Evolutionary conservation across 2,329 filamentous ascomycete genomes (phyloP), one percentile per base, ranked within the genome.

Genomic region (Fusarium continuum): DNA sequence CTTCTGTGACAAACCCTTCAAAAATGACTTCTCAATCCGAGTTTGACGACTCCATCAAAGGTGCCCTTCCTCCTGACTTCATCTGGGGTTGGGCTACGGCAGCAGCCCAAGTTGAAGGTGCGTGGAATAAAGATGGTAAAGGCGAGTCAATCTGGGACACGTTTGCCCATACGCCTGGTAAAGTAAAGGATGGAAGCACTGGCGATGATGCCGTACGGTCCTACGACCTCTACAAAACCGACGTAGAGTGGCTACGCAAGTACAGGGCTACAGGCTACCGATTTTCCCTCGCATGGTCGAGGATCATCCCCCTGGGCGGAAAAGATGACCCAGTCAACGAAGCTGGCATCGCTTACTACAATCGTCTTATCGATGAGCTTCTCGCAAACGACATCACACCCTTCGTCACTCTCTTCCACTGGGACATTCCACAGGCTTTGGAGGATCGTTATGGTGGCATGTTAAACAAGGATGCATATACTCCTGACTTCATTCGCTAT

Each of bases 231-330:
- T 80, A 76, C 64, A 74, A 76, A 52, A 77, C 84, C 52, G 87
- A 89, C 64, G 54, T 67, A 2, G 83, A 79, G 3, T 78, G 88
- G 26, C 76, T 89, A 68, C 88, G 86, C 71, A 73, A 82, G 48
- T 83, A 84, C 47, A 82, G 85, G 48, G 85, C 85, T 14, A 81
- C 82, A 55, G 84, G 82, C 4, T 89, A 89, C 70, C 83, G 86
- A 20, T 89, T 89, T 72, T 88, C 86, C 4, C 76, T 89, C 22
- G 85, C 86, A 5, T 89, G 87, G 87, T 83, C 85, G 11, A 83
- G 86, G 36, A 84, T 89, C 57, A 88, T 89, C 46, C 87, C 87
- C 1, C 77, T 87, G 5, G 86, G 87, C 16, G 86, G 86, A 16
- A 83, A 84, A 48, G 82, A 87, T 44, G 86, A 88, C 55, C 85